Base-by-base conservation (phyloP, 1,139 yeast genomes). In the Meyerozyma athensensis region DNA sequence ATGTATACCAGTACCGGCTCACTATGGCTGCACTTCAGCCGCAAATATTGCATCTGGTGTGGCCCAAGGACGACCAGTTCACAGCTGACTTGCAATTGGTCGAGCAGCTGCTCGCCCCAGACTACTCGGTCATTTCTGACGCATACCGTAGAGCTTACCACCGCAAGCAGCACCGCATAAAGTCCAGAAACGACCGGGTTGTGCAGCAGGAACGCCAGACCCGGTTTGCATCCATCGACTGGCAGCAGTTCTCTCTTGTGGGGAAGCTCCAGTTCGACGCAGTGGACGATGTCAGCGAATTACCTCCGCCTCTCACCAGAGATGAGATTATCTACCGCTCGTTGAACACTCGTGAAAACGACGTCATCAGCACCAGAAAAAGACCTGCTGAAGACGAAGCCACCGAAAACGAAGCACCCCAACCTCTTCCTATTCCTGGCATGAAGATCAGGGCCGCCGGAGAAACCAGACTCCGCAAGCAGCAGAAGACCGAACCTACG, bases 191-290 rank as follows among this genome's bases (percentile, higher is more conserved):
- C 12, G 52, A 58, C 48, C 58, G 40, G 54, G 65, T 52, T 48
- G 58, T 40, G 48, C 59, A 38, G 63, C 63, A 60, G 37, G 72
- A 72, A 37, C 47, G 51, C 17, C 63, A 62, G 45, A 41, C 77
- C 19, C 79, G 76, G 34, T 86, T 72, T 59, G 90, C 94, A 0
- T 76, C 83, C 21, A 81, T 87, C 19, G 90, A 90, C 58, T 92
- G 98, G 98, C 81, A 81, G 43, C 86, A 85, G 44, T 89, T 89
- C 53, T 65, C 72, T 2, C 66, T 87, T 13, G 84, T 85, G 3
- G 89, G 81, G 36, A 78, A 81, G 2, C 68, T 87, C 9, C 77
- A 73, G 38, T 83, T 89, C 49, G 79, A 77, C 26, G 80, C 78
- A 2, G 66, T 79, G 1, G 96, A 86, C 54, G 68, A 71, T 39